A percentile compares a stretch with the other conserved stretches of the same genome.
phyloP scores from a whole-genome alignment of 306 rosid species.

The Gastrolobium villosum region DNA sequence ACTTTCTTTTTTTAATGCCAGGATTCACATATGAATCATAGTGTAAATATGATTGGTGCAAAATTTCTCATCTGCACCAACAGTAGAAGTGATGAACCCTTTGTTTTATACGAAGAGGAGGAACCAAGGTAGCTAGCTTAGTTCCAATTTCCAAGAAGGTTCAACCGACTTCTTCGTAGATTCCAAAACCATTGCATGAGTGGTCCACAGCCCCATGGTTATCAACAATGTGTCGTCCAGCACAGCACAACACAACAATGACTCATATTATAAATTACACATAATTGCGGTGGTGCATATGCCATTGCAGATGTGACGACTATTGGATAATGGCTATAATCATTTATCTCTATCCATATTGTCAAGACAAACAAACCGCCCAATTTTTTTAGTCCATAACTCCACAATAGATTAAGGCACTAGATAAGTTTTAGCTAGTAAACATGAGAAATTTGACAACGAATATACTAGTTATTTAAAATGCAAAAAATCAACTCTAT shows the following conservation, averaged over 20 bases:
- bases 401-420: not conserved
- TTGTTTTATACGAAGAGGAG: not conserved
- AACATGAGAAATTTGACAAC: not conserved
- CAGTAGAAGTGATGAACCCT: no score
- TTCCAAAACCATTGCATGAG: constrained; percentile 22
- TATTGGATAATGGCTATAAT: constrained; percentile 22
- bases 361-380: constrained; percentile 15
- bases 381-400: not conserved
- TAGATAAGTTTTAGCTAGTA: not conserved
- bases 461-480: no score
- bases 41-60: no score
- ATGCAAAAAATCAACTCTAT: no score
- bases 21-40: no score
- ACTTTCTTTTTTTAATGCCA: no score
- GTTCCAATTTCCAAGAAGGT: constrained; percentile 40
- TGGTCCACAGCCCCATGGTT: constrained; percentile 6
- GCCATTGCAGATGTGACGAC: not conserved
- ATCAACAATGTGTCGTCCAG: not conserved
- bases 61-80: no score
- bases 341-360: constrained; percentile 15
- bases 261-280: constrained; percentile 2
- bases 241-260: constrained; percentile 36
- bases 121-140: not conserved
- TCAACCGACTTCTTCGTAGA: not conserved
- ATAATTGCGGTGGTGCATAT: constrained; percentile 7